Percentiles rank a stretch among this genome's conserved stretches.
Evolutionary conservation across 2,329 filamentous ascomycete species (phyloP).

Genomic region (Cercospora citrullina): DNA sequence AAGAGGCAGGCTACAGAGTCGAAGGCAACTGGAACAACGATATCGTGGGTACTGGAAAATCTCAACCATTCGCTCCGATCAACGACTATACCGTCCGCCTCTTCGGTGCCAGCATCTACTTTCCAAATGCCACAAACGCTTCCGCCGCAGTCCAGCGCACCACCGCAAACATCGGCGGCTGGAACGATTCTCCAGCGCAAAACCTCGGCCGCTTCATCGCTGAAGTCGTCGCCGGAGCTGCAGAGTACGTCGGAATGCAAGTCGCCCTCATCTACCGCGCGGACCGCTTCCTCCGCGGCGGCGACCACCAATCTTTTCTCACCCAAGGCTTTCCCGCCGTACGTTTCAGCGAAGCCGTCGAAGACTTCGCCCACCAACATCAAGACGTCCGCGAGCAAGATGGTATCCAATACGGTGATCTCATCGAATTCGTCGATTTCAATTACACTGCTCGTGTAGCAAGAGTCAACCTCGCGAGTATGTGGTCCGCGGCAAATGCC

Average conservation of each 20-base stretch:
- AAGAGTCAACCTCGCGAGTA: conserved; percentile 55
- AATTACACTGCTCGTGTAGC: conserved; percentile 56
- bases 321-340: conserved; percentile 56
- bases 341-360: conserved; percentile 59
- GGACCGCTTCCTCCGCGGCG: conserved; percentile 58
- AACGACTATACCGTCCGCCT: conserved; percentile 53
- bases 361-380: conserved; percentile 60
- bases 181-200: conserved; percentile 58
- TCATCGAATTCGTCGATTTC: conserved; percentile 59
- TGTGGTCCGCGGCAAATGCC: conserved; percentile 56
- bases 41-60: conserved; percentile 52
- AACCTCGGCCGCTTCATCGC: conserved; percentile 57
- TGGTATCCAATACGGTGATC: conserved; percentile 57
- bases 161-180: conserved; percentile 50
- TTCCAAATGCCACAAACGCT: conserved; percentile 48
- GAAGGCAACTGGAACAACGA: conserved; percentile 61
- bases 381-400: conserved; percentile 54
- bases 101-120: conserved; percentile 51
- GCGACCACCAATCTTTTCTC: conserved; percentile 59
- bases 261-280: conserved; percentile 58
- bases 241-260: conserved; percentile 55
- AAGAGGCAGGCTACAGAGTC: conserved; percentile 54
- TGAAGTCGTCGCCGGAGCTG: conserved; percentile 56
- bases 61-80: conserved; percentile 43
- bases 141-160: conserved; percentile 37